phyloP scores from a whole-genome alignment of 352 stramenopile species.

The Peronosclerospora sorghi region DNA sequence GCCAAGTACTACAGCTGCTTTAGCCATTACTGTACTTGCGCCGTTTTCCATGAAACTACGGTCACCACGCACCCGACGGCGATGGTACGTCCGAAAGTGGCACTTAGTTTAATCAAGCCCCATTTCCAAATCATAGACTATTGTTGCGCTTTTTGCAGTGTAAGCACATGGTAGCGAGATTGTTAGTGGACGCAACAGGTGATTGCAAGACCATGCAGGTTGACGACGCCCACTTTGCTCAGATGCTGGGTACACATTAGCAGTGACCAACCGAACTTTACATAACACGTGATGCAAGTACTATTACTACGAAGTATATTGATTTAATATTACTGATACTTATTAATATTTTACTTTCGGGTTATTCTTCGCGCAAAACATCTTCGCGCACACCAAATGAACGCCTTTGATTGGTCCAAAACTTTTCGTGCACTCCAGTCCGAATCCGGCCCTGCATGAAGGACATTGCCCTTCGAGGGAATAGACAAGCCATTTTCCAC shows the following conservation, averaged over 20 bases:
- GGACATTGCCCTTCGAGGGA: no score
- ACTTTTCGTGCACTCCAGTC: no score
- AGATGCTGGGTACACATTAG: constrained; percentile 38
- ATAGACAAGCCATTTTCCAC: no score
- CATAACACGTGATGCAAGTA: no score
- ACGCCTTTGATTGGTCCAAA: no score
- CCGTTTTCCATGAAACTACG: constrained; percentile 33
- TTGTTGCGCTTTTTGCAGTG: constrained; percentile 22
- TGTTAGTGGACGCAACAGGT: constrained; percentile 43
- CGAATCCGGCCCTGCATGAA: no score
- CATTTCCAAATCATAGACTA: not conserved
- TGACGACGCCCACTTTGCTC: constrained; percentile 42
- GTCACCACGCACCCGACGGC: constrained; percentile 27
- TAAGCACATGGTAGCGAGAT: constrained; percentile 58
- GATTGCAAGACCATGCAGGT: constrained; percentile 39
- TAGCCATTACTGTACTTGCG: constrained; percentile 55
- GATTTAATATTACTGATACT: no score
- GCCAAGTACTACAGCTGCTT: constrained; percentile 70
- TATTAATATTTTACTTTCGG: no score
- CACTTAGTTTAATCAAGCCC: not conserved
- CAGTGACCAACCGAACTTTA: not conserved
- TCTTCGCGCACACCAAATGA: no score
- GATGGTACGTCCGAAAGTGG: constrained; percentile 27
- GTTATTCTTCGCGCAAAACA: no score
- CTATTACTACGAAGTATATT: no score